Percentiles rank a stretch among this genome's conserved stretches.
Conservation (phyloP, 495 filamentous ascomycete genomes). For the Podospora comata region DNA sequence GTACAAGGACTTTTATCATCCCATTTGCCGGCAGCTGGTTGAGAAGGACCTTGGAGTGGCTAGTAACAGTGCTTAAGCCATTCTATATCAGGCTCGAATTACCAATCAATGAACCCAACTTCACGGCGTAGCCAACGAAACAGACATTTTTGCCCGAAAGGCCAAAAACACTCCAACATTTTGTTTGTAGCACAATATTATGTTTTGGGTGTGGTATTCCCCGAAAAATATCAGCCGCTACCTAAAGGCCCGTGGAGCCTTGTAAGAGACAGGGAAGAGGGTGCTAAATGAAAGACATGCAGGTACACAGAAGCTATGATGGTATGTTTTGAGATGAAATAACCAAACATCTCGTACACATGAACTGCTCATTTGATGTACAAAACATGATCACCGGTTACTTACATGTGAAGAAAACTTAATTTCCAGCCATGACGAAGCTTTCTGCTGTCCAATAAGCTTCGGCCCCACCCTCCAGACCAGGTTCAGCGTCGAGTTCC, state of each 20-base stretch:
- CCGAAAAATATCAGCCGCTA: too few relatives aligned
- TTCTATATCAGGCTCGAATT: not conserved
- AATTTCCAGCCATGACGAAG: constrained; percentile 27
- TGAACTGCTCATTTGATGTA: not conserved
- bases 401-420: constrained; percentile 24
- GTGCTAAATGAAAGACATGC: not conserved
- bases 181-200: not conserved
- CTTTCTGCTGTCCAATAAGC: constrained; percentile 21
- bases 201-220: not conserved
- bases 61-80: not conserved
- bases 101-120: not conserved
- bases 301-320: not conserved
- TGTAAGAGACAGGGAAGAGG: not conserved
- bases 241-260: not conserved
- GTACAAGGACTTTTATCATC: constrained; percentile 90
- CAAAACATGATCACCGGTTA: not conserved
- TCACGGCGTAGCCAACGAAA: not conserved
- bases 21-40: constrained; percentile 79
- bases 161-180: not conserved
- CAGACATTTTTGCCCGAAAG: not conserved
- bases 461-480: constrained; percentile 11
- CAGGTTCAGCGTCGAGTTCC: not conserved
- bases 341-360: not conserved
- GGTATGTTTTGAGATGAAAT: not conserved
- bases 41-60: constrained; percentile 70